phyloP scores from a whole-genome alignment of 768 basidiomycete genomes.

The Agrocybe chaxingu region DNA sequence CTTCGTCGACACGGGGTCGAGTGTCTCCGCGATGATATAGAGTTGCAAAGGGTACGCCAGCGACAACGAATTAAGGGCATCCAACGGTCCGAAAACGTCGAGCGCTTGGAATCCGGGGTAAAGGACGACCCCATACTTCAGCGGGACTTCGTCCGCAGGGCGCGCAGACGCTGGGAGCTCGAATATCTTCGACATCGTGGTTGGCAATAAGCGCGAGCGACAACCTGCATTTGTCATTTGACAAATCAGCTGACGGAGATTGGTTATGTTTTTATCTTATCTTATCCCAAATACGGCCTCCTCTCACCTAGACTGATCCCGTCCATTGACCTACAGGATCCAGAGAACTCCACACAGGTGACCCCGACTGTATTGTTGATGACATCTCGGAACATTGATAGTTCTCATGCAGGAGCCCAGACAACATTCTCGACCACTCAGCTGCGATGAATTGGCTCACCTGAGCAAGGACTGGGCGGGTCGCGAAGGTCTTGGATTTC shows the following conservation, averaged over 20 bases:
- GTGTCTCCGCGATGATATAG: conserved; percentile 25
- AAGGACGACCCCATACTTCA: conserved; percentile 25
- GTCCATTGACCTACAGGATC: too few relatives aligned
- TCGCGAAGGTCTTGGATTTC: too few relatives aligned
- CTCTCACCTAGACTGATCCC: too few relatives aligned
- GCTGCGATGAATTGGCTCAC: too few relatives aligned
- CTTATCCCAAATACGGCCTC: neutral
- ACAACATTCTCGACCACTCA: too few relatives aligned
- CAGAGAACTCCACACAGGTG: too few relatives aligned
- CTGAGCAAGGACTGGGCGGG: too few relatives aligned
- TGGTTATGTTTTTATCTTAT: neutral
- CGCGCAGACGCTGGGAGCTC: conserved; percentile 9
- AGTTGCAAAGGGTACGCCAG: conserved; percentile 23
- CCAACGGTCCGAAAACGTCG: conserved; percentile 33
- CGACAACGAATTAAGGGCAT: conserved; percentile 29
- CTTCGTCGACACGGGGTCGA: conserved; percentile 32
- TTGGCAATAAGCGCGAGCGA: neutral
- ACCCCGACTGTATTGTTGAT: too few relatives aligned
- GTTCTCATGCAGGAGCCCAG: too few relatives aligned
- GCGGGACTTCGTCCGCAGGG: conserved; percentile 16
- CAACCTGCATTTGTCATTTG: too few relatives aligned
- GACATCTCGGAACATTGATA: too few relatives aligned
- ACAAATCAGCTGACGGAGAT: too few relatives aligned
- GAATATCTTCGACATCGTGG: conserved; percentile 2
- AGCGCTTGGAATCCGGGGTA: conserved; percentile 32